Evolutionary conservation across 192 early-diverging fungal species (phyloP).

Genomic region (Dimargaris xerosporica): DNA sequence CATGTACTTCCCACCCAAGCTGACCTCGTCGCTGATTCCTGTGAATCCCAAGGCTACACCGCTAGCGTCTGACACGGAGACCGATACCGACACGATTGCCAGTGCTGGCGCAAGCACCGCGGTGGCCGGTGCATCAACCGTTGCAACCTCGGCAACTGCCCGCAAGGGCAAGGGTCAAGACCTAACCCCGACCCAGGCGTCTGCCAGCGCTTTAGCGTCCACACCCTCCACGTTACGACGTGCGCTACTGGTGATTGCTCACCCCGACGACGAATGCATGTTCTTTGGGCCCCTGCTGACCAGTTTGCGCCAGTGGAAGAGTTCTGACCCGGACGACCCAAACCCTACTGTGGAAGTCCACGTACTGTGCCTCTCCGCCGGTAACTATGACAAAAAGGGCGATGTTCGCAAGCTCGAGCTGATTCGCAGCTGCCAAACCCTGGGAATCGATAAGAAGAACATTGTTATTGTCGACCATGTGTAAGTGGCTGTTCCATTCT

Average conservation of each 20-base stretch:
- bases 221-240: constrained; percentile 17
- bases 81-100: background rate
- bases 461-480: constrained; percentile 30
- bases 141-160: background rate
- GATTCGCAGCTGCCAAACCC: constrained; percentile 17
- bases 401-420: constrained; percentile 30
- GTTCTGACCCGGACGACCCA: constrained; percentile 9
- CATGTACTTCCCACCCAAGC: constrained; percentile 2
- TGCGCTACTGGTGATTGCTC: constrained; percentile 60
- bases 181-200: background rate
- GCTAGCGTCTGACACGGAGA: background rate
- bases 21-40: background rate
- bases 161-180: background rate
- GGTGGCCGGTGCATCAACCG: no score
- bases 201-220: background rate
- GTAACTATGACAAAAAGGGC: constrained; percentile 33
- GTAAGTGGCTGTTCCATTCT: no score
- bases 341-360: constrained; percentile 38
- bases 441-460: constrained; percentile 29
- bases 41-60: background rate
- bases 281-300: constrained; percentile 80
- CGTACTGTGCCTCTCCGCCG: constrained; percentile 74
- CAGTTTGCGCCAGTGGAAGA: constrained; percentile 19
- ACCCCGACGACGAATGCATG: constrained; percentile 98
- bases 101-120: background rate